phyloP scores from a whole-genome alignment of 768 basidiomycete species.

The Tulasnella sp. region DNA sequence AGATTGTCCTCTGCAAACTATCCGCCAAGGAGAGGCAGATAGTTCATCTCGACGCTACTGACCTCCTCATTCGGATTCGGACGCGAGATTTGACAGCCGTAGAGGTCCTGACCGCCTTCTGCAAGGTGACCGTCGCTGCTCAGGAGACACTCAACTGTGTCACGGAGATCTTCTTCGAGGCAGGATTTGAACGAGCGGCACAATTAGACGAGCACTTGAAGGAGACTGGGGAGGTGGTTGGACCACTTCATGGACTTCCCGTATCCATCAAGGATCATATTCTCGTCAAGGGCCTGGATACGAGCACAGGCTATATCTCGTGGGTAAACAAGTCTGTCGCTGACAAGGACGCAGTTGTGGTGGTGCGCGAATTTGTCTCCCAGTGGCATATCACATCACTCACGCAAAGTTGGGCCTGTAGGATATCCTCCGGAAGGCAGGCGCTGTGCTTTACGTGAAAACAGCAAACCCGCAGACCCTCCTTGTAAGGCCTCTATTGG shows the following conservation, averaged over 20 bases:
- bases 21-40: conserved; percentile 26
- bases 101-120: conserved; percentile 30
- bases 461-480: conserved; percentile 41
- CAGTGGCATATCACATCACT: neutral
- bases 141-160: conserved; percentile 27
- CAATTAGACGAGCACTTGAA: conserved; percentile 39
- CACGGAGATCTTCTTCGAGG: conserved; percentile 43
- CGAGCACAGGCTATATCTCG: conserved; percentile 27
- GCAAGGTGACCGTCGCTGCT: conserved; percentile 29
- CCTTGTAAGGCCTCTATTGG: conserved; percentile 29
- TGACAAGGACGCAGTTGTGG: conserved; percentile 21
- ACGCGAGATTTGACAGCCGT: conserved; percentile 29
- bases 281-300: conserved; percentile 34
- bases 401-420: neutral
- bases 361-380: no score
- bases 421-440: conserved; percentile 35
- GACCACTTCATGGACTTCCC: conserved; percentile 21
- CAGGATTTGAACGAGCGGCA: conserved; percentile 30
- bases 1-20: conserved; percentile 19
- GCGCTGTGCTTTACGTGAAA: conserved; percentile 37
- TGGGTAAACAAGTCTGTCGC: conserved; percentile 33
- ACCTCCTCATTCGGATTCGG: conserved; percentile 25
- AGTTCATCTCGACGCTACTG: conserved; percentile 30
- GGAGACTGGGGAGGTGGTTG: conserved; percentile 30
- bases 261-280: conserved; percentile 34